Base-by-base conservation (phyloP, 441 rosid species). In the Adansonia gregorii region DNA sequence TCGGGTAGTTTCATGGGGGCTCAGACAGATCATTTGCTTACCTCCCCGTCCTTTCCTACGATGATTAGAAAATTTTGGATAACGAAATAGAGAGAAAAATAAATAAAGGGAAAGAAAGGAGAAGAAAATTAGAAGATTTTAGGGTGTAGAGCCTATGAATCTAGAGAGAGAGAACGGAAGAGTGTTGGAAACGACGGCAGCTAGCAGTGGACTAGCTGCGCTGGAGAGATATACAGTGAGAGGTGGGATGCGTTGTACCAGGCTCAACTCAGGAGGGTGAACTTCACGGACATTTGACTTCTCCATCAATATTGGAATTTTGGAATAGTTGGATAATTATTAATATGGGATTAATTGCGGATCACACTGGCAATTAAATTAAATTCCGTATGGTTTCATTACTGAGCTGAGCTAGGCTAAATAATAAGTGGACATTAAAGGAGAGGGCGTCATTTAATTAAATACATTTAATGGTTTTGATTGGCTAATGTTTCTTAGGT, bases 1-100 rank as follows among this genome's bases (percentile, higher is more conserved):
- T 89, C 92, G 8, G 87, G 76, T 24, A 48, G 88, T 88, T 85
- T 83, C 98, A 93, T 93, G 86, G 92, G 84, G 82, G 45, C 64
- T 78, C 56, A 73, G 24, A 61, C 31, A 43, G 84, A 52, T 65
- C 64, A 43, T 9, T 54, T 35, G 12, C 60, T 2, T 20, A 7
- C 9, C 20, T 24, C 11, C 14, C 14, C 9, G 27, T 24, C 27
- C 27, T 24, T 24, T 24, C 27, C 27, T 24, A 24, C 27, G 79
- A 46, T n/a, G 78, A 43, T 8, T 14, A 46, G 70, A 52, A 68
- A 79, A 75, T 67, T 31, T 43, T 64, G 41, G 75, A 80, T 22
- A 14, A n/a, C 4, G 55, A 51, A 46, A 51, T 6, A 60, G 76
- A 81, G 67, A 76, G 73, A 52, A 76, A 75, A 75, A 35, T n/a